Percentiles rank a stretch among this genome's conserved stretches.
phyloP scores from a whole-genome alignment of 2,329 filamentous ascomycete genomes.

The Aspergillus carbonarius region DNA sequence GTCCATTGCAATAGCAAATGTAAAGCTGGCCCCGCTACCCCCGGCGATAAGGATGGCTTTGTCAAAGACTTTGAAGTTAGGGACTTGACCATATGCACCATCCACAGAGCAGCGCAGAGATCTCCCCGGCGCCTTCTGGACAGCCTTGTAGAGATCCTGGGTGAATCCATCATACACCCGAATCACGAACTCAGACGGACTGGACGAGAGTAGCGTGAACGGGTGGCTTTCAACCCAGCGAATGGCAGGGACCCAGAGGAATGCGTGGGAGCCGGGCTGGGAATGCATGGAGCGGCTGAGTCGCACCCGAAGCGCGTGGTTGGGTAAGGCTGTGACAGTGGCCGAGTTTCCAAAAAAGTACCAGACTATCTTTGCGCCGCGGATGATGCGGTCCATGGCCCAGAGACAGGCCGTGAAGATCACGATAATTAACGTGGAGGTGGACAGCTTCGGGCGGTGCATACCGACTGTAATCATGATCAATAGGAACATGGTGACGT shows the following conservation, averaged over 20 bases:
- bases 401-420: conserved; percentile 1
- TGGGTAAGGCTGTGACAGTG: not conserved
- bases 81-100: not conserved
- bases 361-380: not conserved
- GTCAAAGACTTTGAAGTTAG: not conserved
- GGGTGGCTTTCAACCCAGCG: not conserved
- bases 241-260: not conserved
- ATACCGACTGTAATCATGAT: conserved; percentile 3
- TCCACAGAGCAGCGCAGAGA: not conserved
- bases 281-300: not conserved
- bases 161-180: conserved; percentile 3
- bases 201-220: not conserved
- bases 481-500: not conserved
- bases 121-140: not conserved
- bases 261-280: not conserved
- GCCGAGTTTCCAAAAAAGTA: not conserved
- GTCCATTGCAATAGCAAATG: not conserved
- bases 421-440: not conserved
- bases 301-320: not conserved
- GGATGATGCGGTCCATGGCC: not conserved
- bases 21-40: conserved; percentile 1
- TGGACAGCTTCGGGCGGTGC: not conserved
- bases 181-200: not conserved
- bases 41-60: not conserved
- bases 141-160: not conserved